Evolutionary conservation across 2,329 filamentous ascomycete genomes (phyloP), one percentile per base, ranked within the genome.

Genomic region (Xylariaceae sp.): DNA sequence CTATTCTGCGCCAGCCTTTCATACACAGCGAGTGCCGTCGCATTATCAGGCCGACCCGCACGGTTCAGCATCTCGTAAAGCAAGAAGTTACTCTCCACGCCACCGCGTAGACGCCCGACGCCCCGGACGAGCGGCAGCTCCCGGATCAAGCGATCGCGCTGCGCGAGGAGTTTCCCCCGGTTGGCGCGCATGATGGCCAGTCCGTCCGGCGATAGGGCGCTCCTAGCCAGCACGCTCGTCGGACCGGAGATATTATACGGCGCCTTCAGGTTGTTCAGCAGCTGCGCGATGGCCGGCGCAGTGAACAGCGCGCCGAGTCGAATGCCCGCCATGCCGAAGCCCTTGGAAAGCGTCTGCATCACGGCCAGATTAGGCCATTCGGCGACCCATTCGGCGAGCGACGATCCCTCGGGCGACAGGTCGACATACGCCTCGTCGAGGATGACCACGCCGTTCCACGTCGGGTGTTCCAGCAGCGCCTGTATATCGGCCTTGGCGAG

Each of bases 341-440:
- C 94, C 72, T 99, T 99, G 66, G 89, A 95, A n/a, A 97, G 80
- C 1, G 94, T 99, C 77, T 99, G 94, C 89, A 97, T 90, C 54
- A 99, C 91, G 19, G 96, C 91, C 30, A 99, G 78, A 71, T 99
- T 99, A 49, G 92, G 91, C 83, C 89, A 95, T 67, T 96, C 91
- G 37, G 81, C 78, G 1, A 95, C 91, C 87, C 89, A 95, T 72
- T 95, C 89, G 30, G 94, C 92, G 30, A 97, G 80, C 62, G 88
- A 95, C 42, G 88, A 80, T 30, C 82, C 85, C 12, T 87, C 84
- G 4, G 85, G 84, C 5, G 91, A 87, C 68, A 97, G 99, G 73
- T 99, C 94, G 65, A 99, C 70, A 73, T 99, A 99, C 19, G 94
- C 94, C 74, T 99, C 94, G 71, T 99, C 94, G 30, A 97, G 77